Evolutionary conservation across 2,329 filamentous ascomycete genomes (phyloP).

Genomic region (Cladobotryum protrusum): DNA sequence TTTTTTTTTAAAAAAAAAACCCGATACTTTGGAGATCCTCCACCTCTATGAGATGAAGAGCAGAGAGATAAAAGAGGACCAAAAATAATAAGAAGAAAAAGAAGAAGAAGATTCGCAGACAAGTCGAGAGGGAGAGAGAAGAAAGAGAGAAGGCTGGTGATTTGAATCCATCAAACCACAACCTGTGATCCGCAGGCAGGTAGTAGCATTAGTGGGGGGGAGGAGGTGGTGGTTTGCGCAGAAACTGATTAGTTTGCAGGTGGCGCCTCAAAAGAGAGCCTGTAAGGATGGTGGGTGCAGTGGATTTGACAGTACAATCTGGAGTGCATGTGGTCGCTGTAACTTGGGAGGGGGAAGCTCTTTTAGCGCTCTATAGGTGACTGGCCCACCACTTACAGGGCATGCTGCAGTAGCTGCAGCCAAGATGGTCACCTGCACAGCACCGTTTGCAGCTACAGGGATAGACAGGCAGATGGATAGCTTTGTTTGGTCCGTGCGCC

Average conservation of each 20-base stretch:
- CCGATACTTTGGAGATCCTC: no score
- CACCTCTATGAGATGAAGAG: not conserved
- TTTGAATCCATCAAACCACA: not conserved
- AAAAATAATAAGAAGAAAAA: not conserved
- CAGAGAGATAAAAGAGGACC: not conserved
- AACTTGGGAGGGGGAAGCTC: no score
- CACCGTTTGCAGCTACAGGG: slow-evolving; percentile 14
- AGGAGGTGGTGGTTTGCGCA: not conserved
- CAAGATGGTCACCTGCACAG: slow-evolving; percentile 18
- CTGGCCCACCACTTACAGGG: no score
- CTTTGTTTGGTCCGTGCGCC: not conserved
- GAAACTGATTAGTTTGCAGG: no score
- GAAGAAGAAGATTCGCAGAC: not conserved
- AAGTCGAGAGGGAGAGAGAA: not conserved
- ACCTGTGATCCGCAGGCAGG: slow-evolving; percentile 4
- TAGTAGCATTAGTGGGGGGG: slow-evolving; percentile 6
- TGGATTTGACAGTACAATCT: no score
- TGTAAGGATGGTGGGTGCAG: no score
- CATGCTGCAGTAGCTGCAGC: slow-evolving; percentile 12
- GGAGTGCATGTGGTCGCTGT: no score
- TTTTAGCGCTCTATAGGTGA: no score
- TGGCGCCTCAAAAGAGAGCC: no score
- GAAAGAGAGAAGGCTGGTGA: not conserved
- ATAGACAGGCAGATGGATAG: not conserved
- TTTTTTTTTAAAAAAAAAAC: no score